Percentiles rank a stretch among this genome's conserved stretches.
phyloP scores from a whole-genome alignment of 2,329 filamentous ascomycete species.

The Ceratocystis huliohia region DNA sequence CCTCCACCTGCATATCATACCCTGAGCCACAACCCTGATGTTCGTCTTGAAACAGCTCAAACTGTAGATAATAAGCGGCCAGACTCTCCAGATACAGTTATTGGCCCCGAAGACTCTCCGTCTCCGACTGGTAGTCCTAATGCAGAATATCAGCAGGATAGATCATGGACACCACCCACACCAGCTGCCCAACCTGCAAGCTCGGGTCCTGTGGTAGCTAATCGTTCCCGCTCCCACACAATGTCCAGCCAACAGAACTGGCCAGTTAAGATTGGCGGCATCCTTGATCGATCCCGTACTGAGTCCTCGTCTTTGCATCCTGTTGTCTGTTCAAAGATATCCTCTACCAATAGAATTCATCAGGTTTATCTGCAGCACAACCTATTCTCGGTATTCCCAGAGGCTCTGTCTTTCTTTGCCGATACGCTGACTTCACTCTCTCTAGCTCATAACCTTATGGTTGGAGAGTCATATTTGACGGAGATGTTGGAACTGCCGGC shows the following conservation, averaged over 20 bases:
- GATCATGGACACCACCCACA: background rate
- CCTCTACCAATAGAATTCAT: slow-evolving; percentile 38
- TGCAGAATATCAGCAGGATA: background rate
- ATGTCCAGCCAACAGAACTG: slow-evolving; percentile 37
- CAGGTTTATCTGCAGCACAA: slow-evolving; percentile 67
- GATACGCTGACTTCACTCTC: slow-evolving; percentile 59
- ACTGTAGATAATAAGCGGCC: slow-evolving; percentile 7
- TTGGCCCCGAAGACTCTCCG: slow-evolving; percentile 19
- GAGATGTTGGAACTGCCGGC: slow-evolving; percentile 56
- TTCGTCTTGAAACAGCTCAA: background rate
- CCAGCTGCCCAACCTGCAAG: background rate
- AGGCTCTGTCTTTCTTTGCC: slow-evolving; percentile 57
- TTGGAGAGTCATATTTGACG: slow-evolving; percentile 51
- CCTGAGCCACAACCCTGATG: slow-evolving; percentile 1
- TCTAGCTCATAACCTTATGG: slow-evolving; percentile 61
- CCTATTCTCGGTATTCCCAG: slow-evolving; percentile 55
- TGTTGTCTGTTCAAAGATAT: slow-evolving; percentile 43
- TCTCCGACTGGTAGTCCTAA: slow-evolving; percentile 10
- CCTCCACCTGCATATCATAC: slow-evolving; percentile 32
- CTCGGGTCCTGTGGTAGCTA: slow-evolving; percentile 28
- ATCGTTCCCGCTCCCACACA: slow-evolving; percentile 37
- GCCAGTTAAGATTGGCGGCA: slow-evolving; percentile 45
- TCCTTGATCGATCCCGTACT: slow-evolving; percentile 59
- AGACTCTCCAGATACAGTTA: slow-evolving; percentile 20
- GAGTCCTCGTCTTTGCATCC: slow-evolving; percentile 48